Conservation (phyloP, 345 rosid genomes). For the Adansonia digitata region DNA sequence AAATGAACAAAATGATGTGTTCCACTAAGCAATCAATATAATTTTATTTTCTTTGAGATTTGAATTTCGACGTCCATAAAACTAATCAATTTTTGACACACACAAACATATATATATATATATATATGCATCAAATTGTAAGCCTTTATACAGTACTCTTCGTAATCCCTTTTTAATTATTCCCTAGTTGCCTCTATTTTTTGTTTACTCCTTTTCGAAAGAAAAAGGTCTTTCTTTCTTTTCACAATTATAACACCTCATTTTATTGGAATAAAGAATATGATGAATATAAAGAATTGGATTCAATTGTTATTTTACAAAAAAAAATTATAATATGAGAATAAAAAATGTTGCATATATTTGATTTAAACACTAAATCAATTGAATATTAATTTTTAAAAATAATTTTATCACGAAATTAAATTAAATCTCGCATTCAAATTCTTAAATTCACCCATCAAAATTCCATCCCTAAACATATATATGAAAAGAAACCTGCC, state of each 20-base stretch:
- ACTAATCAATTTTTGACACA: no score
- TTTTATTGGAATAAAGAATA: not conserved
- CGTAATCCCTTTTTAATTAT: not conserved
- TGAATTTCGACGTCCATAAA: not conserved
- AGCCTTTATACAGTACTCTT: not conserved
- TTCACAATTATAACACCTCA: not conserved
- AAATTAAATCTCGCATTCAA: no score
- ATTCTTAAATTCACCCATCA: no score
- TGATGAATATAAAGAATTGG: not conserved
- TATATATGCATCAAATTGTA: no score
- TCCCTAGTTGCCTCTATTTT: not conserved
- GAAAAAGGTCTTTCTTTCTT: not conserved
- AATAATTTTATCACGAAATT: no score
- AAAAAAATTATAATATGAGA: no score
- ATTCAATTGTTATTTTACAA: no score
- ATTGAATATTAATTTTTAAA: no score
- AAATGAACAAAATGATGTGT: constrained; percentile 10
- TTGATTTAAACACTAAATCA: no score
- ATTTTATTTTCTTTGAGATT: not conserved
- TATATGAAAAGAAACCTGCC: not conserved
- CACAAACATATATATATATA: no score
- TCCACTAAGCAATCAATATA: not conserved
- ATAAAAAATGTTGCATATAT: no score
- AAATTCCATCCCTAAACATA: not conserved
- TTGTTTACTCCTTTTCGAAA: not conserved